Base-by-base conservation (phyloP, 1,284 basidiomycete genomes). In the Cryptococcus neoformans region DNA sequence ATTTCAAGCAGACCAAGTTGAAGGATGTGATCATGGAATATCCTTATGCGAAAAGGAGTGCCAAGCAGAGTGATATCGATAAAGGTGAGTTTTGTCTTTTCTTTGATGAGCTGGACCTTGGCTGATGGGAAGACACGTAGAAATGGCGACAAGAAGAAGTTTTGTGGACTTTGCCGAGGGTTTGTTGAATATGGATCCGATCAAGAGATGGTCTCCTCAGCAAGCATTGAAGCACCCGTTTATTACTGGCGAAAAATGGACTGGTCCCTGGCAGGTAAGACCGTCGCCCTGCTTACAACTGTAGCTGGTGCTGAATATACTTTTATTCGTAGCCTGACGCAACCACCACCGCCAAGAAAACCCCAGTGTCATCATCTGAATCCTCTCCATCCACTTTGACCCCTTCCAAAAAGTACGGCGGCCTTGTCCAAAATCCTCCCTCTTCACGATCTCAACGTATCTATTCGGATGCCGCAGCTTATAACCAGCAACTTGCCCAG, bases 101-200 rank as follows among this genome's bases (percentile, higher is more conserved):
- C 28, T 28, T 28, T 28, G 28, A 28, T 28, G 28, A 28, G 44
- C 47, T 51, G 44, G 51, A 54, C 17, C 34, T 7, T 56, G 11
- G 21, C 42, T 47, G n/a, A 42, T 14, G 11, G 16, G 36, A 49
- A 11, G 12, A 36, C 10, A 36, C 28, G 44, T 70, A 94, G 94
- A 98, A 79, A 86, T 95, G 82, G 89, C 92, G 66, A 93, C 93
- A 68, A 85, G 95, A 49, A 84, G 89, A 57, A 88, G 93, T 14
- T 98, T 99, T 78, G 92, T 97, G 77, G 94, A 99, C 80, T 99
- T 99, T 79, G 95, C 95, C 60, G 87, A 92, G 71, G 95, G 95
- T 16, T 80, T 99, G 42, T 81, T 99, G 57, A 89, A 96, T 75
- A 81, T 98, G 80, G 92, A 99, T 71, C 95, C 96, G 14, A 86